These are phyloP conservation scores for Neonectria hederae DNA, from an alignment of 2,329 filamentous ascomycete species.

Conservation along the genomic window DNA sequence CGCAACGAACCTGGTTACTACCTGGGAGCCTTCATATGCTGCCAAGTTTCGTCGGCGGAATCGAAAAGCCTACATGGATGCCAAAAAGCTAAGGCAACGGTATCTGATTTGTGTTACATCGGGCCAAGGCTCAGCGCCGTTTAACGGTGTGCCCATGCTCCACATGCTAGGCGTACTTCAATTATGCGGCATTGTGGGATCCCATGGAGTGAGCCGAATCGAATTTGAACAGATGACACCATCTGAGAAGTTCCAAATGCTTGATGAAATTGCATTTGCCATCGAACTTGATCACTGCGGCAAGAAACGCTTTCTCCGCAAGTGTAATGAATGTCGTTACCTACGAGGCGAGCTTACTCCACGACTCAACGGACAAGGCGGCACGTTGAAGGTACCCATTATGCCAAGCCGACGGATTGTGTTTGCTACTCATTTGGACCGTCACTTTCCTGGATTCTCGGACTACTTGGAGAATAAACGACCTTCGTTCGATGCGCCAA, in stretches of 20 bases:
- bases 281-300: constrained; percentile 17
- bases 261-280: not conserved
- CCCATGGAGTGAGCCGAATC: not conserved
- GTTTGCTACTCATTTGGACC: constrained; percentile 13
- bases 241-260: not conserved
- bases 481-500: not conserved
- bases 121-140: not conserved
- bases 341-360: not conserved
- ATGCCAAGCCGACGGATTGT: not conserved
- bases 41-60: not conserved
- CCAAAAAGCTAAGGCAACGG: not conserved
- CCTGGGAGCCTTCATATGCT: constrained; percentile 17
- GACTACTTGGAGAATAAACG: not conserved
- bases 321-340: constrained; percentile 28
- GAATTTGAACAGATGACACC: not conserved
- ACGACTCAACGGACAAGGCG: not conserved
- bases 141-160: accelerated
- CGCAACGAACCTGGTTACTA: not conserved
- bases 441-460: constrained; percentile 26
- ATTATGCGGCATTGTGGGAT: not conserved
- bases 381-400: constrained; percentile 10
- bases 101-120: constrained; percentile 17
- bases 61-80: not conserved
- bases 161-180: not conserved
- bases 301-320: constrained; percentile 11